Evolutionary conservation across 2,329 filamentous ascomycete species (phyloP).

Genomic region (Ophiocordyceps camponoti-saundersi): DNA sequence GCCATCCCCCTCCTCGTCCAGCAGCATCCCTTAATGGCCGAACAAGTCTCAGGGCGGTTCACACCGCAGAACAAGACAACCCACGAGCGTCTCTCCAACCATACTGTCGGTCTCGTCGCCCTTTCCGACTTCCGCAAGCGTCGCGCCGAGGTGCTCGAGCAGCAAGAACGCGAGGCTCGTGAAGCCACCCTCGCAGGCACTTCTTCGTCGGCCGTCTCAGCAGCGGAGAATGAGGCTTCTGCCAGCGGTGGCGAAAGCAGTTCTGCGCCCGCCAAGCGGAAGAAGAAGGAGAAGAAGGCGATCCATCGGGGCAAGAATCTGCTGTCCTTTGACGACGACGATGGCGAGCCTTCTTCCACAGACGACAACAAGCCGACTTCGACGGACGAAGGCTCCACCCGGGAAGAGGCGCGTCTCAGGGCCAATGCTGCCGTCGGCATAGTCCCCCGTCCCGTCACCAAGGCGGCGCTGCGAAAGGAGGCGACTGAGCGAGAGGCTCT

Average conservation of each 20-base stretch:
- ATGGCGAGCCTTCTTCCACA: constrained; percentile 21
- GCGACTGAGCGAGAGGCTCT: constrained; percentile 63
- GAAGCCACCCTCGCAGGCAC: constrained; percentile 34
- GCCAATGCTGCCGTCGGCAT: constrained; percentile 44
- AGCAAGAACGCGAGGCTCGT: constrained; percentile 67
- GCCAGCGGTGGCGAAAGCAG: constrained; percentile 16
- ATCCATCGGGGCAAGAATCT: constrained; percentile 28
- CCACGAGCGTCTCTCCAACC: constrained; percentile 65
- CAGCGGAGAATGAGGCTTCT: constrained; percentile 22
- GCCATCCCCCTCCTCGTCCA: background rate
- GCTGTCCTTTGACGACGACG: constrained; percentile 51
- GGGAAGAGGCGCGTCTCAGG: constrained; percentile 28
- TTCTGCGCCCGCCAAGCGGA: constrained; percentile 6
- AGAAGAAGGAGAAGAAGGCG: constrained; percentile 23
- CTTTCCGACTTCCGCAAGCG: constrained; percentile 93
- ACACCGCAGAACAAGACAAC: constrained; percentile 59
- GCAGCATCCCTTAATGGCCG: constrained; percentile 17
- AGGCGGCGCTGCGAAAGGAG: constrained; percentile 65
- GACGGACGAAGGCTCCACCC: too few species aligned
- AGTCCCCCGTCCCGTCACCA: constrained; percentile 49
- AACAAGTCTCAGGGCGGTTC: constrained; percentile 40
- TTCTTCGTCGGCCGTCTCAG: constrained; percentile 31
- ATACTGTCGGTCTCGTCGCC: constrained; percentile 80
- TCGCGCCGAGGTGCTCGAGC: constrained; percentile 82
- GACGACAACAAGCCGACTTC: too few species aligned